These are phyloP conservation scores for Mortierella sp. DNA, from an alignment of 371 early-diverging fungal genomes.

Conservation along the genomic window DNA sequence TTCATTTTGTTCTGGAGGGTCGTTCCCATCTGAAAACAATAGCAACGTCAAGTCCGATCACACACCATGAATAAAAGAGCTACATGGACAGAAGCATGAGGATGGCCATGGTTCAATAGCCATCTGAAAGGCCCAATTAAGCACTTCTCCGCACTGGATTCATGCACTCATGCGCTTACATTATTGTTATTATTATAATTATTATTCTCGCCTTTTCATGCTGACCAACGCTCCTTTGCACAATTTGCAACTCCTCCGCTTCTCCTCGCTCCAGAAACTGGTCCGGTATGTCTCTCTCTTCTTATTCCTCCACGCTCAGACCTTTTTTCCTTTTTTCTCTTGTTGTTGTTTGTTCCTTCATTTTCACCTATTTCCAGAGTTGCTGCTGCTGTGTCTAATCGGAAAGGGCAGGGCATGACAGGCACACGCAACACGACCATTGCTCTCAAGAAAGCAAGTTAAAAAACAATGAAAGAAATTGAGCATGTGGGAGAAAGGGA, in stretches of 20 bases:
- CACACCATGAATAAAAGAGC: background rate
- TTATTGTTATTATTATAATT: background rate
- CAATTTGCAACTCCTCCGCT: slow-evolving; percentile 3
- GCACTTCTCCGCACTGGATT: background rate
- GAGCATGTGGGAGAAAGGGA: background rate
- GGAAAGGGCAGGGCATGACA: too few species aligned
- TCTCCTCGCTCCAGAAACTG: background rate
- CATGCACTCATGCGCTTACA: background rate
- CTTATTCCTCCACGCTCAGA: slow-evolving; percentile 24
- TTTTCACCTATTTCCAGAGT: background rate
- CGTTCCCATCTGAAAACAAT: background rate
- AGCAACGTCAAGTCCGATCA: background rate
- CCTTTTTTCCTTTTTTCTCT: background rate
- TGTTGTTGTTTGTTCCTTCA: background rate
- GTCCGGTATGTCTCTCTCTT: background rate
- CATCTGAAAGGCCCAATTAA: background rate
- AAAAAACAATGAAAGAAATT: background rate
- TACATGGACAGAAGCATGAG: background rate
- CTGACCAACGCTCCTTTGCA: background rate
- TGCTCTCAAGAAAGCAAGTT: background rate
- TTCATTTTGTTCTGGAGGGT: background rate
- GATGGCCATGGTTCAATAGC: background rate
- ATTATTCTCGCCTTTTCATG: background rate
- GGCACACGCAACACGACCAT: too few species aligned
- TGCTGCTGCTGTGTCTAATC: background rate